Evolutionary conservation across 2,329 filamentous ascomycete species (phyloP).

Genomic region (Myriosclerotinia scirpicola): DNA sequence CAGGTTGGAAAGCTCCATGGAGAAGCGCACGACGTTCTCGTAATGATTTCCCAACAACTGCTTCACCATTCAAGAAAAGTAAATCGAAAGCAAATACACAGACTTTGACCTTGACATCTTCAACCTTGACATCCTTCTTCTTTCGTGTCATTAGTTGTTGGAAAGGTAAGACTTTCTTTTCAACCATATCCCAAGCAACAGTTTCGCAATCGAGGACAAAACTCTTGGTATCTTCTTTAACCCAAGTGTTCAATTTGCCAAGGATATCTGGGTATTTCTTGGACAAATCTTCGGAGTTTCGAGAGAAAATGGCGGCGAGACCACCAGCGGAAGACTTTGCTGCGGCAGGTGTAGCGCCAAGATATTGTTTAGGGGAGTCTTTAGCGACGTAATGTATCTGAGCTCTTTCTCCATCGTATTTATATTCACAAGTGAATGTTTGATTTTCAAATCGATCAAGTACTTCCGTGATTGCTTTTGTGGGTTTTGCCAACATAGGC

Average conservation of each 20-base stretch:
- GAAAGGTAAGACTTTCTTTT: constrained; percentile 96
- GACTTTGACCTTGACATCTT: constrained; percentile 94
- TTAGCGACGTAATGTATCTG: constrained; percentile 96
- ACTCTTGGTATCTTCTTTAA: constrained; percentile 85
- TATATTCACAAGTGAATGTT: constrained; percentile 97
- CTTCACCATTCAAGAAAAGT: constrained; percentile 87
- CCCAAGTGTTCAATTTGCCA: constrained; percentile 81
- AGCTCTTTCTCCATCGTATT: constrained; percentile 97
- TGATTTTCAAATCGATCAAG: constrained; percentile 94
- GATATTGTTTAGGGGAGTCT: constrained; percentile 69
- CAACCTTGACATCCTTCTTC: constrained; percentile 92
- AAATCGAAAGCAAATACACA: constrained; percentile 97
- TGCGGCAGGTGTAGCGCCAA: constrained; percentile 58
- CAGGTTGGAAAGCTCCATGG: constrained; percentile 67
- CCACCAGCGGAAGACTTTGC: constrained; percentile 58
- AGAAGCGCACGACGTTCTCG: constrained; percentile 80
- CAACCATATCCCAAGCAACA: constrained; percentile 90
- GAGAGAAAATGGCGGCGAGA: constrained; percentile 89
- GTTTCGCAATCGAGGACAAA: constrained; percentile 99
- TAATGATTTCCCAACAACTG: constrained; percentile 82
- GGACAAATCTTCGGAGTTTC: constrained; percentile 94
- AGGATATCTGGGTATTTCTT: constrained; percentile 98
- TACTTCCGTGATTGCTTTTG: constrained; percentile 96
- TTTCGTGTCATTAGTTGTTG: constrained; percentile 98
- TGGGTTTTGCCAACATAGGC: constrained; percentile 97